phyloP scores from a whole-genome alignment of 495 filamentous ascomycete genomes.

The Pseudoneurospora amorphoporcata region DNA sequence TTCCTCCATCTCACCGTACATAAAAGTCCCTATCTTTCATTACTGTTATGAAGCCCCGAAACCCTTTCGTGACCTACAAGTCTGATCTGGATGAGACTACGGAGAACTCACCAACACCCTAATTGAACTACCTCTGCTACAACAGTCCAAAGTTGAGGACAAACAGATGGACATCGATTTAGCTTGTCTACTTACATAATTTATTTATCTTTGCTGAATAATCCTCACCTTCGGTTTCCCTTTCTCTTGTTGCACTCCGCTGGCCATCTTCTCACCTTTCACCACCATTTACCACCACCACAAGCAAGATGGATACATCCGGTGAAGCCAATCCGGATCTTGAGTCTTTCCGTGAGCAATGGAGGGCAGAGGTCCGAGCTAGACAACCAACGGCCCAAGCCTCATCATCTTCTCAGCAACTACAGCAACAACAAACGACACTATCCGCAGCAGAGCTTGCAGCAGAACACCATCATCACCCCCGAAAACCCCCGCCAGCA shows the following conservation, averaged over 20 bases:
- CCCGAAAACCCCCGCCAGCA: slow-evolving; percentile 7
- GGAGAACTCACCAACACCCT: not conserved
- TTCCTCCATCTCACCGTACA: not conserved
- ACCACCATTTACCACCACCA: not conserved
- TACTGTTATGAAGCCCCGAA: not conserved
- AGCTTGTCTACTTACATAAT: not conserved
- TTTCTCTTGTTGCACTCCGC: not conserved
- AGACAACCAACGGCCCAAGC: slow-evolving; percentile 3
- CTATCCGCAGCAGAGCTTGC: slow-evolving; percentile 2
- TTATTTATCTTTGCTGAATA: not conserved
- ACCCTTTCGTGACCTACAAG: not conserved
- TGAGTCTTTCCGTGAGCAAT: slow-evolving; percentile 30
- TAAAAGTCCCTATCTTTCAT: not conserved
- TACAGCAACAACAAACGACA: slow-evolving; percentile 1
- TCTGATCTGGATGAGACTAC: not conserved
- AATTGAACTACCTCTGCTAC: not conserved
- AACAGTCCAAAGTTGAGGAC: not conserved
- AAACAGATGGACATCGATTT: not conserved
- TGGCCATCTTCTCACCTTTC: not conserved
- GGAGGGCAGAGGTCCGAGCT: slow-evolving; percentile 26
- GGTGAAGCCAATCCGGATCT: slow-evolving; percentile 24
- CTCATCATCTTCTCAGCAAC: slow-evolving; percentile 6
- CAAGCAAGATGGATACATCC: slow-evolving; percentile 9
- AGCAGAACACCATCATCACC: not conserved
- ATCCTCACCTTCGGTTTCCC: not conserved